phyloP scores from a whole-genome alignment of 768 basidiomycete species.

The Serendipita vermifera region DNA sequence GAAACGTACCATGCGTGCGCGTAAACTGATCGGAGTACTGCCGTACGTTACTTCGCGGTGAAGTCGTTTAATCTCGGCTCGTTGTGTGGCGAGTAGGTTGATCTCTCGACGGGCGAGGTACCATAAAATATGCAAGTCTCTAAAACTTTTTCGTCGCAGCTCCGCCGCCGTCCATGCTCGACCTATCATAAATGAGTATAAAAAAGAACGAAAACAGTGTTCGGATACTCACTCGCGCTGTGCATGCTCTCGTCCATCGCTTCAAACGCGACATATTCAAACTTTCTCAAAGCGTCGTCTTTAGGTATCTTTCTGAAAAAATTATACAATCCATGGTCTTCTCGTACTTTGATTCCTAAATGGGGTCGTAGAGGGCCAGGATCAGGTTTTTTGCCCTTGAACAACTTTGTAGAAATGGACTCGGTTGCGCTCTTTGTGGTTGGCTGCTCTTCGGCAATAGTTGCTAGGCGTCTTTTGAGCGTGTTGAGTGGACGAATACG shows the following conservation, averaged over 20 bases:
- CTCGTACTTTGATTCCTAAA: constrained; percentile 32
- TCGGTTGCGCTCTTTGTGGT: too few relatives aligned
- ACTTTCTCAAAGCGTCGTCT: constrained; percentile 32
- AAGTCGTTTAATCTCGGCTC: constrained; percentile 58
- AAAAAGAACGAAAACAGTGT: constrained; percentile 20
- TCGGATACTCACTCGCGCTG: constrained; percentile 20
- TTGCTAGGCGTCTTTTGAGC: too few relatives aligned
- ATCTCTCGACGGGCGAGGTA: constrained; percentile 79
- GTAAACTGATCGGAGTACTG: not conserved
- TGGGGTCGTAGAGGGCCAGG: constrained; percentile 30
- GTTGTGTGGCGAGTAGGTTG: constrained; percentile 81
- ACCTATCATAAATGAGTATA: constrained; percentile 34
- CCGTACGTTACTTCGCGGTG: constrained; percentile 18
- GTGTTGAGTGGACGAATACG: too few relatives aligned
- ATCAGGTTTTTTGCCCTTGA: too few relatives aligned
- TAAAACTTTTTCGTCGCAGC: constrained; percentile 80
- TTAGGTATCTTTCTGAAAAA: constrained; percentile 55
- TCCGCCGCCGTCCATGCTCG: constrained; percentile 80
- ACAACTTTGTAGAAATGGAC: too few relatives aligned
- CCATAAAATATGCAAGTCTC: constrained; percentile 90
- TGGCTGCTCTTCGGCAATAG: too few relatives aligned
- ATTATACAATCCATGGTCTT: constrained; percentile 62
- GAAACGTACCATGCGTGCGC: constrained; percentile 4
- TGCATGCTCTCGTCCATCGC: constrained; percentile 21
- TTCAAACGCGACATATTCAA: constrained; percentile 40